These are phyloP conservation scores for Zygosaccharomyces lentus DNA, from an alignment of 805 yeast species.

Conservation along the genomic window DNA sequence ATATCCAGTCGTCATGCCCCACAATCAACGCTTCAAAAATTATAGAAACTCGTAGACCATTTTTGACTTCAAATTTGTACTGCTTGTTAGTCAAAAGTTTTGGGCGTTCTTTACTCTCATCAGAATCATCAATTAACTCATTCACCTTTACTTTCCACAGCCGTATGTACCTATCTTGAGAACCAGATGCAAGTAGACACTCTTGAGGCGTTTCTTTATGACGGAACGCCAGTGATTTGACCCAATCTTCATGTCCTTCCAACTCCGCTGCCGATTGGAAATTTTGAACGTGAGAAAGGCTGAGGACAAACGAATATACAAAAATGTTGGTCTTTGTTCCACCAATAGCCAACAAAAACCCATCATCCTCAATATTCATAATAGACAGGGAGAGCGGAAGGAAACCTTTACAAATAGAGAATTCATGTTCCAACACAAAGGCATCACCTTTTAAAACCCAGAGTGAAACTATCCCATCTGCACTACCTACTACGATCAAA, in stretches of 20 bases:
- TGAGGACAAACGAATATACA: slow-evolving; percentile 45
- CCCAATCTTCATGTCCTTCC: slow-evolving; percentile 97
- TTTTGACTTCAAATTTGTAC: slow-evolving; percentile 48
- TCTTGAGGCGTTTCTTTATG: slow-evolving; percentile 44
- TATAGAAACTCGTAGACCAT: slow-evolving; percentile 46
- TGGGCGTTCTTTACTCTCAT: slow-evolving; percentile 44
- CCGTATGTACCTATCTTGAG: slow-evolving; percentile 89
- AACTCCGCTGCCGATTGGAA: slow-evolving; percentile 48
- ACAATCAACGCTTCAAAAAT: slow-evolving; percentile 88
- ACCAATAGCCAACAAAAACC: slow-evolving; percentile 60
- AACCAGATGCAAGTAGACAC: slow-evolving; percentile 76
- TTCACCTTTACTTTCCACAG: slow-evolving; percentile 73
- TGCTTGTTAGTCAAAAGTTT: slow-evolving; percentile 65
- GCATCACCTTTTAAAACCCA: slow-evolving; percentile 41
- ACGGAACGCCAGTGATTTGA: slow-evolving; percentile 65
- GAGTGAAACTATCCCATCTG: slow-evolving; percentile 53
- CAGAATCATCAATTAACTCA: slow-evolving; percentile 52
- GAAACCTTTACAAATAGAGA: slow-evolving; percentile 24
- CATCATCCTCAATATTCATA: slow-evolving; percentile 24
- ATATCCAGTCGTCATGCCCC: slow-evolving; percentile 99
- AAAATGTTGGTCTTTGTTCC: slow-evolving; percentile 58
- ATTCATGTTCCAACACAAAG: slow-evolving; percentile 23
- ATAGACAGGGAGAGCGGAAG: slow-evolving; percentile 29
- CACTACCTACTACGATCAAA: slow-evolving; percentile 56
- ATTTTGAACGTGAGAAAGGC: slow-evolving; percentile 12